Evolutionary conservation across 106 monocot species (phyloP).

Genomic region (Apostasia ramifera): DNA sequence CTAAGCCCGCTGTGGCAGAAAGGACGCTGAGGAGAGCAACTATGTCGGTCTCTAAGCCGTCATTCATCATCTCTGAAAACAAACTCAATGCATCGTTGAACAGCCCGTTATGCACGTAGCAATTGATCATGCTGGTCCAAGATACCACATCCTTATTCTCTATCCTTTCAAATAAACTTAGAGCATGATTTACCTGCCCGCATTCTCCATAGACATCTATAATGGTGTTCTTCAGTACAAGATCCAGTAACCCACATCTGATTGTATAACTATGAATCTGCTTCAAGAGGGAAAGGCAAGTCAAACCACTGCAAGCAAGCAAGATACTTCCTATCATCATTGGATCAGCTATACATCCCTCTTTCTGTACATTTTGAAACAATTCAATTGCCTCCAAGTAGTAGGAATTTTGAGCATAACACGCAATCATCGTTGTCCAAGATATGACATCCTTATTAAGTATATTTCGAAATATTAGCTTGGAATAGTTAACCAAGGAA

Average conservation of each 20-base stretch:
- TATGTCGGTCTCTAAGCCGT: slow-evolving; percentile 31
- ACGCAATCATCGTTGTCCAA: slow-evolving; percentile 57
- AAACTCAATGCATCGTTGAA: slow-evolving; percentile 40
- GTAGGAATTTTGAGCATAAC: slow-evolving; percentile 29
- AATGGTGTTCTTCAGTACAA: slow-evolving; percentile 49
- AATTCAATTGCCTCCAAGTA: slow-evolving; percentile 39
- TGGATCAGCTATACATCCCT: slow-evolving; percentile 36
- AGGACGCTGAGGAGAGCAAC: slow-evolving; percentile 47
- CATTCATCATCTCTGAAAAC: slow-evolving; percentile 33
- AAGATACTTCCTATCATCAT: slow-evolving; percentile 62
- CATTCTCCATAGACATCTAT: slow-evolving; percentile 59
- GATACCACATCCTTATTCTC: slow-evolving; percentile 55
- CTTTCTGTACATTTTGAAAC: slow-evolving; percentile 32
- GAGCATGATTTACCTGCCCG: slow-evolving; percentile 35
- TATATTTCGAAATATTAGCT: slow-evolving; percentile 38
- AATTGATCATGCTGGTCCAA: slow-evolving; percentile 70
- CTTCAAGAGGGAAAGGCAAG: slow-evolving; percentile 27
- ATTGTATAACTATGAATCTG: slow-evolving; percentile 55
- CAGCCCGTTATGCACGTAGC: slow-evolving; percentile 31
- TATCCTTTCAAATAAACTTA: slow-evolving; percentile 24
- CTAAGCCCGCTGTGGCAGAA: slow-evolving; percentile 31
- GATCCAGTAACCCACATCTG: slow-evolving; percentile 39
- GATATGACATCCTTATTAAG: slow-evolving; percentile 47
- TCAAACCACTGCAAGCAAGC: slow-evolving; percentile 37
- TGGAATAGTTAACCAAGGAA: slow-evolving; percentile 24